These are phyloP conservation scores for Biscutella laevigata DNA, from an alignment of 441 rosid species.

Conservation along the genomic window DNA sequence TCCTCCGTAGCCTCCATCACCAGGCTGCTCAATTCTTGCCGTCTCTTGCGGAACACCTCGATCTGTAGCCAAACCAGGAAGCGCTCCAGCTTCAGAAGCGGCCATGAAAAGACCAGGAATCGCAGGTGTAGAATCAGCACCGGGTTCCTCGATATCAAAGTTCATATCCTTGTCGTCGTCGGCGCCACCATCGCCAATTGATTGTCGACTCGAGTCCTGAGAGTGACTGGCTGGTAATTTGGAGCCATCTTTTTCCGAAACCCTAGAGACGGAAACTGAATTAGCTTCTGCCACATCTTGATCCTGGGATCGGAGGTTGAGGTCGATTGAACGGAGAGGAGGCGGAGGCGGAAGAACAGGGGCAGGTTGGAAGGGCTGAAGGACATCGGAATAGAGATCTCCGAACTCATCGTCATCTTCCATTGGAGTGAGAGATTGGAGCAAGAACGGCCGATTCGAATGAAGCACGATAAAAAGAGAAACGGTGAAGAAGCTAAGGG, in stretches of 20 bases:
- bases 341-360: conserved; percentile 26
- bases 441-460: conserved; percentile 19
- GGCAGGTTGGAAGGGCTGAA: conserved; percentile 45
- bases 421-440: conserved; percentile 30
- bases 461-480: conserved; percentile 16
- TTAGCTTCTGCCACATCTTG: conserved; percentile 19
- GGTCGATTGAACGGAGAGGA: conserved; percentile 44
- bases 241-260: conserved; percentile 24
- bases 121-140: conserved; percentile 29
- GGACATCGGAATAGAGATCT: conserved; percentile 87
- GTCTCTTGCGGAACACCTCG: conserved; percentile 12
- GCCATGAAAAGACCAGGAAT: conserved; percentile 25
- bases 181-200: conserved; percentile 17
- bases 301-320: conserved; percentile 36
- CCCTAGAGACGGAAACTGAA: conserved; percentile 40
- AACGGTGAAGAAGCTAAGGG: conserved; percentile 25
- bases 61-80: conserved; percentile 25
- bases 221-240: conserved; percentile 19
- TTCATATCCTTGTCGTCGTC: conserved; percentile 37
- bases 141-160: conserved; percentile 73
- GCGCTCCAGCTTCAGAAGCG: conserved; percentile 14
- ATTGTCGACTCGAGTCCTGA: conserved; percentile 14
- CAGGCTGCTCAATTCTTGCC: conserved; percentile 12
- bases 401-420: conserved; percentile 99
- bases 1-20: conserved; percentile 24